phyloP scores from a whole-genome alignment of 1,284 basidiomycete species.

The Sanghuangporus sanghuang region DNA sequence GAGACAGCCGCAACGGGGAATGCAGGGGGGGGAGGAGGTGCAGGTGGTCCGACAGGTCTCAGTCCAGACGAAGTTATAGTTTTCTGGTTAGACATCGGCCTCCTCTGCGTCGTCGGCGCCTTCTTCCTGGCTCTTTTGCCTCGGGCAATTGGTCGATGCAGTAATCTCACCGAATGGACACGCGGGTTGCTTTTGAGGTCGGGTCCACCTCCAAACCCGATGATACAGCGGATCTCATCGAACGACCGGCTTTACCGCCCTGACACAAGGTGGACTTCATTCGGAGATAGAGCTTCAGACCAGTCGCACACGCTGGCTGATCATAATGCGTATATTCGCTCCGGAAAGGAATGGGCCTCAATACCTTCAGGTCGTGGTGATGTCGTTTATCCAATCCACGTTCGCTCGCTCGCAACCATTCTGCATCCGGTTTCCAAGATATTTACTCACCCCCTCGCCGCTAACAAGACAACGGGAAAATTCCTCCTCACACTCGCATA shows the following conservation, averaged over 20 bases:
- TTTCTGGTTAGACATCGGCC: constrained; percentile 33
- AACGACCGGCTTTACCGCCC: neutral
- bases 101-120: constrained; percentile 34
- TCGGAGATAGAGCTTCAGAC: neutral
- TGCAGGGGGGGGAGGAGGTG: neutral
- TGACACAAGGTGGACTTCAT: neutral
- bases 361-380: neutral
- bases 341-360: neutral
- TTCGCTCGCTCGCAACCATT: constrained; percentile 3
- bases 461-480: constrained; percentile 37
- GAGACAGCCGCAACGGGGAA: neutral
- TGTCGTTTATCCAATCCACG: neutral
- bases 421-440: constrained; percentile 4
- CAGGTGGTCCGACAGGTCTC: neutral
- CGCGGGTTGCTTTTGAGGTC: constrained; percentile 38
- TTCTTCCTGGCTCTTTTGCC: constrained; percentile 40
- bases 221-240: neutral
- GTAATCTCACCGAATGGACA: constrained; percentile 36
- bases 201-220: neutral
- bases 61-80: constrained; percentile 5
- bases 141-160: constrained; percentile 42
- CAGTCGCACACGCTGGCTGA: neutral
- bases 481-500: constrained; percentile 44
- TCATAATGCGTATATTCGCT: neutral
- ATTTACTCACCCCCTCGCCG: neutral